Evolutionary conservation across 345 rosid species (phyloP).

Genomic region (Sonneratia caseolaris): DNA sequence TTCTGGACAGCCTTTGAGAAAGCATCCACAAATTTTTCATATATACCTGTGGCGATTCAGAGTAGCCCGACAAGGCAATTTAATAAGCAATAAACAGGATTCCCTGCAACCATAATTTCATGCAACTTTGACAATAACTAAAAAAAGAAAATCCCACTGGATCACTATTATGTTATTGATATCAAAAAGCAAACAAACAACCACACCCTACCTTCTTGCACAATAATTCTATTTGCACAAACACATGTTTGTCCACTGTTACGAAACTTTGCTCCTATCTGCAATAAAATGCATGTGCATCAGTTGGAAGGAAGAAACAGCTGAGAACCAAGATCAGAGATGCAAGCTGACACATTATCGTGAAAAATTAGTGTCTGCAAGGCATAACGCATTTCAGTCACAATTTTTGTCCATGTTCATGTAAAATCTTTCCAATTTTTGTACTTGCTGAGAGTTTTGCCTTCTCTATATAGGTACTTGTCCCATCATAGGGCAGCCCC

Average conservation of each 20-base stretch:
- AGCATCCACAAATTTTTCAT: constrained; percentile 77
- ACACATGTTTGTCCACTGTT: constrained; percentile 98
- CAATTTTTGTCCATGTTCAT: neutral
- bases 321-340: neutral
- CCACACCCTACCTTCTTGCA: constrained; percentile 72
- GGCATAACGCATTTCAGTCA: neutral
- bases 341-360: neutral
- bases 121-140: neutral
- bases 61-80: neutral
- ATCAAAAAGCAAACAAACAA: neutral
- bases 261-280: constrained; percentile 94
- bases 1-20: constrained; percentile 79
- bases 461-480: neutral
- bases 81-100: neutral
- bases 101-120: neutral
- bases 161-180: neutral
- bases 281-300: constrained; percentile 10
- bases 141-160: neutral
- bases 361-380: neutral
- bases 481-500: neutral
- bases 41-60: constrained; percentile 51
- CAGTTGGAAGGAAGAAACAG: neutral
- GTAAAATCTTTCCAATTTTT: neutral
- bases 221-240: constrained; percentile 81
- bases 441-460: neutral